phyloP scores from a whole-genome alignment of 1,284 basidiomycete species.

The Leccinum subrobustum region DNA sequence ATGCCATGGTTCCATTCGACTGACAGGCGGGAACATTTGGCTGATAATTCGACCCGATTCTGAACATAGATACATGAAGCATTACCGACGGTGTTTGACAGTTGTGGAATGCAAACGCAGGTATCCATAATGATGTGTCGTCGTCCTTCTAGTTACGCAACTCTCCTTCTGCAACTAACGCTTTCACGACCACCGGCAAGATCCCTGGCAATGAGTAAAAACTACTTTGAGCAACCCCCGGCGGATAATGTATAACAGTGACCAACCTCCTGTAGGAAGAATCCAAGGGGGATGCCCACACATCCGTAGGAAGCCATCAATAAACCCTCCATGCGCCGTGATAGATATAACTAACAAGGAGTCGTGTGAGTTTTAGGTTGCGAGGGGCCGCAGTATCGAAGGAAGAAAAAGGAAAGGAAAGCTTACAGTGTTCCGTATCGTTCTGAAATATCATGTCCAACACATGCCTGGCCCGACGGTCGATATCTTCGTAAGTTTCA shows the following conservation, averaged over 20 bases:
- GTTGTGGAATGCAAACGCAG: not conserved
- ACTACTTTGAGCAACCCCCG: not conserved
- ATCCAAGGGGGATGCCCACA: slow-evolving; percentile 44
- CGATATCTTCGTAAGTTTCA: slow-evolving; percentile 60
- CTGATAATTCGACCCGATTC: not conserved
- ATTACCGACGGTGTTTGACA: not conserved
- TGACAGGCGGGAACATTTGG: not conserved
- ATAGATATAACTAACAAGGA: slow-evolving; percentile 55
- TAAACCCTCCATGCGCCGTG: slow-evolving; percentile 62
- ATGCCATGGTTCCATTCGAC: not conserved
- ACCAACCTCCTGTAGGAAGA: slow-evolving; percentile 63
- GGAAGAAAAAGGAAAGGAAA: not conserved
- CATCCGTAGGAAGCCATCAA: slow-evolving; percentile 49
- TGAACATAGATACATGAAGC: not conserved
- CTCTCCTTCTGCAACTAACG: not conserved
- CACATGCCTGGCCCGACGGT: slow-evolving; percentile 51
- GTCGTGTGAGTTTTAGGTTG: not conserved
- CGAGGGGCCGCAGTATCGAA: not conserved
- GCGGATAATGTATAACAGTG: not conserved
- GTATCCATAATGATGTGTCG: not conserved
- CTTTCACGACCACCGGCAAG: slow-evolving; percentile 28
- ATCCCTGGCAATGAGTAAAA: slow-evolving; percentile 16
- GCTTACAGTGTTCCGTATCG: slow-evolving; percentile 47
- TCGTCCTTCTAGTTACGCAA: slow-evolving; percentile 5
- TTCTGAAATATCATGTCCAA: slow-evolving; percentile 64